Conservation (phyloP, 805 yeast species). For the Vanderwaltozyma verrucispora region DNA sequence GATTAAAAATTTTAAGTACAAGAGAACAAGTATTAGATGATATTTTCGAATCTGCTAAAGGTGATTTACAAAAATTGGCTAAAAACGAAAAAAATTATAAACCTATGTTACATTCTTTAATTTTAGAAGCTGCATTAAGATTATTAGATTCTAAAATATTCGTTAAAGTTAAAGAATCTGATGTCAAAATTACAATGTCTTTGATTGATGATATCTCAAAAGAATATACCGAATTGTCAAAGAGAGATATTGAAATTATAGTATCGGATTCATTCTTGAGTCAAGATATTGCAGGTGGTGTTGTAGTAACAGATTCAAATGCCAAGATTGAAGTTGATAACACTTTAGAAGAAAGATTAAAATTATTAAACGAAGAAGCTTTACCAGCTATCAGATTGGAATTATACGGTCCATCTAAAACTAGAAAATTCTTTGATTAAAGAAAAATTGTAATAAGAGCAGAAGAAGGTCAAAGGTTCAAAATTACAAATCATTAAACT, state of each 20-base stretch:
- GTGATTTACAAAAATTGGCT: slow-evolving; percentile 44
- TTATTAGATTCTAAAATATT: slow-evolving; percentile 61
- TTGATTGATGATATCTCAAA: slow-evolving; percentile 45
- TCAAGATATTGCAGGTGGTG: slow-evolving; percentile 69
- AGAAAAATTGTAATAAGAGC: too few species aligned
- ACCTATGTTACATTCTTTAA: slow-evolving; percentile 61
- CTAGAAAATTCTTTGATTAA: slow-evolving; percentile 87
- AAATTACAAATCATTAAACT: too few species aligned
- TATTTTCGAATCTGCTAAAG: slow-evolving; percentile 61
- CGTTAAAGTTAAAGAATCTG: slow-evolving; percentile 43
- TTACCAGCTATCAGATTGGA: slow-evolving; percentile 89
- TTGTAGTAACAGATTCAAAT: slow-evolving; percentile 51
- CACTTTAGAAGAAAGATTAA: slow-evolving; percentile 90
- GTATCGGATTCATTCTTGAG: slow-evolving; percentile 52
- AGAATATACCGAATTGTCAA: slow-evolving; percentile 53
- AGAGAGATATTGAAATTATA: slow-evolving; percentile 42
- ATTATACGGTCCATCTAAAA: slow-evolving; percentile 71
- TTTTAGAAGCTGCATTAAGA: slow-evolving; percentile 65
- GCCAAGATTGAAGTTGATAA: slow-evolving; percentile 87
- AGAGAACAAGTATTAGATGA: slow-evolving; percentile 71
- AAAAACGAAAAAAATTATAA: slow-evolving; percentile 54
- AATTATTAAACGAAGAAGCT: slow-evolving; percentile 69
- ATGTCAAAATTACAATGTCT: slow-evolving; percentile 31
- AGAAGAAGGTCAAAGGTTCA: too few species aligned
- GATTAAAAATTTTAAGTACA: slow-evolving; percentile 80